Conservation (phyloP, 345 rosid genomes). For the Hibiscus syriacus region DNA sequence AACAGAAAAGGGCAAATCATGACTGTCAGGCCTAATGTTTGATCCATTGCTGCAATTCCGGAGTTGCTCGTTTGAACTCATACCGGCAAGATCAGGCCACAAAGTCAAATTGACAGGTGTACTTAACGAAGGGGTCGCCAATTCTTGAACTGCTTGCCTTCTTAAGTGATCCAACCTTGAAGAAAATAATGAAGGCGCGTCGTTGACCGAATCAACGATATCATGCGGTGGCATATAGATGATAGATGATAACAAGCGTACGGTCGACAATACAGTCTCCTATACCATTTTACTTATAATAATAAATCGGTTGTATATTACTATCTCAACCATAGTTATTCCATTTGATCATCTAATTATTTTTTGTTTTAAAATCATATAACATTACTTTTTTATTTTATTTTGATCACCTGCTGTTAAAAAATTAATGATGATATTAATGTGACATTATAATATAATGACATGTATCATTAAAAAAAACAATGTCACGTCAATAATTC, state of each 20-base stretch:
- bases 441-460: too few relatives aligned
- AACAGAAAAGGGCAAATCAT: conserved; percentile 20
- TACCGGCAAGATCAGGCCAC: conserved; percentile 41
- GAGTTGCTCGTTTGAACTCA: conserved; percentile 31
- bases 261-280: background rate
- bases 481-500: too few relatives aligned
- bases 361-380: too few relatives aligned
- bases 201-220: background rate
- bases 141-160: conserved; percentile 33
- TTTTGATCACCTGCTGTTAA: too few relatives aligned
- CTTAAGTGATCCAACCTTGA: too few relatives aligned
- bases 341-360: too few relatives aligned
- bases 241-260: background rate
- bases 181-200: conserved; percentile 7
- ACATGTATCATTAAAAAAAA: too few relatives aligned
- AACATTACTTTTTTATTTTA: too few relatives aligned
- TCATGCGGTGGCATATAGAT: background rate
- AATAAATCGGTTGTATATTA: too few relatives aligned
- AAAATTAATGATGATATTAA: too few relatives aligned
- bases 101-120: conserved; percentile 36
- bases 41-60: conserved; percentile 36
- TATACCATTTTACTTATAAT: too few relatives aligned
- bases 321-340: too few relatives aligned
- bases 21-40: conserved; percentile 28
- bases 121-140: conserved; percentile 18